Conservation (phyloP, 257 asterid genomes). For the Solanum pimpinellifolium region DNA sequence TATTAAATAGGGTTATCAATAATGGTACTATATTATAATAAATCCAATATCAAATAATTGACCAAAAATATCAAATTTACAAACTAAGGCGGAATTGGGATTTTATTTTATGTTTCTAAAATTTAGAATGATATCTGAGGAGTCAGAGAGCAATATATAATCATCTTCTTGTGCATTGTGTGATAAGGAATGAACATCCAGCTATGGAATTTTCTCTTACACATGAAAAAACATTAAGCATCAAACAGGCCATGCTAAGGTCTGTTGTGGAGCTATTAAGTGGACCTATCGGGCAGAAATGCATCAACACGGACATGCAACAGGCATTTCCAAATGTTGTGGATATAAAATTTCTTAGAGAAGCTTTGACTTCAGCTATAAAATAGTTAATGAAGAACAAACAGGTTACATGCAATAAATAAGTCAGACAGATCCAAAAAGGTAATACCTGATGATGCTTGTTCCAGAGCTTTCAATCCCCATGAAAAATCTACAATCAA, state of each 20-base stretch:
- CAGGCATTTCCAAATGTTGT: neutral
- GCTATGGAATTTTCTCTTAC: too few species aligned
- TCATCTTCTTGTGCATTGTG: too few species aligned
- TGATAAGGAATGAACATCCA: too few species aligned
- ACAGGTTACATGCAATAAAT: neutral
- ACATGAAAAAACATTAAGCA: too few species aligned
- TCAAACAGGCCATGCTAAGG: too few species aligned
- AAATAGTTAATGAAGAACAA: neutral
- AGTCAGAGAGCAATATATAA: too few species aligned
- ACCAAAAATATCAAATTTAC: neutral
- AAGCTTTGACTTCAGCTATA: neutral
- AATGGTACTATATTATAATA: neutral
- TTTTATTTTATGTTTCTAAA: too few species aligned
- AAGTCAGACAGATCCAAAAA: neutral
- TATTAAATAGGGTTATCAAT: neutral
- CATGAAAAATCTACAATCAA: neutral
- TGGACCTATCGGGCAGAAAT: too few species aligned
- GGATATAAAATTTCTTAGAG: neutral
- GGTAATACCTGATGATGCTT: constrained; percentile 65
- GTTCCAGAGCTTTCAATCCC: constrained; percentile 89
- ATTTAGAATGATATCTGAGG: neutral
- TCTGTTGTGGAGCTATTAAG: too few species aligned
- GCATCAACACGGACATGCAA: neutral
- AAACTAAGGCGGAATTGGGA: too few species aligned
- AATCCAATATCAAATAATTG: neutral